phyloP scores from a whole-genome alignment of 495 filamentous ascomycete genomes.

The Podospora anserina region DNA sequence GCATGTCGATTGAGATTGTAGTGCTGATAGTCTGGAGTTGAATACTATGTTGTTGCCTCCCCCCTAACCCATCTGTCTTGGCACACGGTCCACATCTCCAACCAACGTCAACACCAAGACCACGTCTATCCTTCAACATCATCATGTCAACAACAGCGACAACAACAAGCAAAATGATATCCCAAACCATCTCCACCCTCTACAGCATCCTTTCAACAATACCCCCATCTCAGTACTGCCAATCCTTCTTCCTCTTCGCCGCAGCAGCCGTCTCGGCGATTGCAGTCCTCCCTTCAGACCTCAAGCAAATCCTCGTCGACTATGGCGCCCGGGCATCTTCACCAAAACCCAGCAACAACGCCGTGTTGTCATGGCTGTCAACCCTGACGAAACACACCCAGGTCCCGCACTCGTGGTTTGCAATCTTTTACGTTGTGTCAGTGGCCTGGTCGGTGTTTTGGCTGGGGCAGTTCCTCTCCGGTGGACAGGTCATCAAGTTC shows the following conservation, averaged over 20 bases:
- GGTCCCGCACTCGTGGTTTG: conserved; percentile 86
- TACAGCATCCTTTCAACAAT: background rate
- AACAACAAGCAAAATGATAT: background rate
- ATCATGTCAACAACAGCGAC: background rate
- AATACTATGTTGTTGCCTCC: background rate
- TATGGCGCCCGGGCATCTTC: conserved; percentile 47
- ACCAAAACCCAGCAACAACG: conserved; percentile 7
- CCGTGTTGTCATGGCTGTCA: conserved; percentile 30
- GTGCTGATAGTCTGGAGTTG: background rate
- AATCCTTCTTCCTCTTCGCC: conserved; percentile 45
- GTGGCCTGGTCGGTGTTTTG: conserved; percentile 72
- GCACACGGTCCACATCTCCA: background rate
- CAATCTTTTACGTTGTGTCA: conserved; percentile 78
- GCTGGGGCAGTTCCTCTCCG: conserved; percentile 60
- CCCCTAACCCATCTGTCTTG: background rate
- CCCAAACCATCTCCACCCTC: background rate
- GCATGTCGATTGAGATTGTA: background rate
- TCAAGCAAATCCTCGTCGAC: conserved; percentile 41
- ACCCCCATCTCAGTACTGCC: conserved; percentile 37
- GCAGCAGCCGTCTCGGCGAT: conserved; percentile 36
- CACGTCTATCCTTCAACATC: background rate
- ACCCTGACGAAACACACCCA: conserved; percentile 37
- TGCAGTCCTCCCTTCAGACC: conserved; percentile 40
- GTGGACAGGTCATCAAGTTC: conserved; percentile 50
- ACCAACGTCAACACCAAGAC: background rate